These are phyloP conservation scores for Coniosporium tulheliwenetii DNA, from an alignment of 2,329 filamentous ascomycete species.

Conservation along the genomic window DNA sequence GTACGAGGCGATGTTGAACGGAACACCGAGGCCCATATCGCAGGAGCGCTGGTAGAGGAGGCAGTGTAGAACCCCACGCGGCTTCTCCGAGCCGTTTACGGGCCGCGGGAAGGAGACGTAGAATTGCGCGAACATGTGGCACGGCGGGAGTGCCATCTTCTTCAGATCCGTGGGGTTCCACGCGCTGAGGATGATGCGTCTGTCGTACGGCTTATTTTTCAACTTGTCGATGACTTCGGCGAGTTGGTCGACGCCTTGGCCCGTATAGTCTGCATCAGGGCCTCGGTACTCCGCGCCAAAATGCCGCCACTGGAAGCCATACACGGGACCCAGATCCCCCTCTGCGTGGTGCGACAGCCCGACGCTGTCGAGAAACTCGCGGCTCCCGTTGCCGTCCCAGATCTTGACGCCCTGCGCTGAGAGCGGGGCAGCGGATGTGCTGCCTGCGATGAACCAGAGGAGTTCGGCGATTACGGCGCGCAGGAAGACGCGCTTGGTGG, in stretches of 20 bases:
- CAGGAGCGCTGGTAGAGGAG: slow-evolving; percentile 87
- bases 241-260: slow-evolving; percentile 84
- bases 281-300: slow-evolving; percentile 86
- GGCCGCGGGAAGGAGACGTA: slow-evolving; percentile 62
- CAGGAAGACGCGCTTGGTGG: slow-evolving; percentile 91
- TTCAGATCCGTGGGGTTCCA: slow-evolving; percentile 84
- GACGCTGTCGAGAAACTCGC: slow-evolving; percentile 74
- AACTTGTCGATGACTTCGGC: slow-evolving; percentile 82
- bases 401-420: slow-evolving; percentile 78
- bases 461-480: slow-evolving; percentile 83
- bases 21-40: slow-evolving; percentile 93
- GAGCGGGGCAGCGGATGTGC: slow-evolving; percentile 64
- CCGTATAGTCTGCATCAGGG: slow-evolving; percentile 64
- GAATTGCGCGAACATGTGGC: slow-evolving; percentile 96
- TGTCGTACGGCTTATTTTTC: slow-evolving; percentile 68
- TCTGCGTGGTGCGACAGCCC: slow-evolving; percentile 68
- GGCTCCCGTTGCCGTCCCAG: slow-evolving; percentile 93
- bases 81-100: slow-evolving; percentile 13
- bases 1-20: slow-evolving; percentile 95
- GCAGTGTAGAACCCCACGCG: slow-evolving; percentile 62
- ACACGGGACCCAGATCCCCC: slow-evolving; percentile 87
- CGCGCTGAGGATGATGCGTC: slow-evolving; percentile 76
- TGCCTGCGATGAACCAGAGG: slow-evolving; percentile 85
- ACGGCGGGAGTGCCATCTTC: slow-evolving; percentile 85
- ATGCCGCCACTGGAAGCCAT: slow-evolving; percentile 98